These are phyloP conservation scores for Tilletiaria anomala DNA, from an alignment of 1,284 basidiomycete species.

Conservation along the genomic window DNA sequence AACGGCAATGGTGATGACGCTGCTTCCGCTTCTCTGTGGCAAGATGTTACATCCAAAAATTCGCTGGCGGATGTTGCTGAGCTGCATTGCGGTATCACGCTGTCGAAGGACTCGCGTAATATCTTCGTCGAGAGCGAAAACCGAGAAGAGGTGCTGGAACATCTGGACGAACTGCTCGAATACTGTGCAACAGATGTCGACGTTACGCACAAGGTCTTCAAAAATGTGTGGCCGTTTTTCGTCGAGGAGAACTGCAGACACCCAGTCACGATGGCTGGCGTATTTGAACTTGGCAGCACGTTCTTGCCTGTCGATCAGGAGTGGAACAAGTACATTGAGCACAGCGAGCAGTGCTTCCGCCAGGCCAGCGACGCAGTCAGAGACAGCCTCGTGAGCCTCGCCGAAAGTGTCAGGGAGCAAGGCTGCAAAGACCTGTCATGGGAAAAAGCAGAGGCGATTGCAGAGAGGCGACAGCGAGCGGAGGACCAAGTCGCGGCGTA, in stretches of 20 bases:
- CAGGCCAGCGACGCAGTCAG: constrained; percentile 63
- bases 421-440: too few species aligned
- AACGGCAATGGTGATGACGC: too few species aligned
- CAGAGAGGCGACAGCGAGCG: too few species aligned
- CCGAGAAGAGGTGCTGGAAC: constrained; percentile 53
- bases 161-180: constrained; percentile 61
- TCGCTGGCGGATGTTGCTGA: constrained; percentile 81
- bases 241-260: constrained; percentile 63
- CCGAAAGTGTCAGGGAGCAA: constrained; percentile 45
- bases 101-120: constrained; percentile 66
- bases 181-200: constrained; percentile 79
- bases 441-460: too few species aligned
- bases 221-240: constrained; percentile 69
- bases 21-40: too few species aligned
- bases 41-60: constrained; percentile 80
- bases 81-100: constrained; percentile 66
- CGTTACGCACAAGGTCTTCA: constrained; percentile 70
- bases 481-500: too few species aligned
- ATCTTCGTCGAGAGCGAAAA: constrained; percentile 52
- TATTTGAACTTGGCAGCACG: constrained; percentile 78
- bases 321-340: constrained; percentile 69
- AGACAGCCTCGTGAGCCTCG: constrained; percentile 54
- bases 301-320: constrained; percentile 77
- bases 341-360: constrained; percentile 63
- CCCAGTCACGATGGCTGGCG: constrained; percentile 82